Conservation (phyloP, 345 rosid species). For the Lepidium aucheri region DNA sequence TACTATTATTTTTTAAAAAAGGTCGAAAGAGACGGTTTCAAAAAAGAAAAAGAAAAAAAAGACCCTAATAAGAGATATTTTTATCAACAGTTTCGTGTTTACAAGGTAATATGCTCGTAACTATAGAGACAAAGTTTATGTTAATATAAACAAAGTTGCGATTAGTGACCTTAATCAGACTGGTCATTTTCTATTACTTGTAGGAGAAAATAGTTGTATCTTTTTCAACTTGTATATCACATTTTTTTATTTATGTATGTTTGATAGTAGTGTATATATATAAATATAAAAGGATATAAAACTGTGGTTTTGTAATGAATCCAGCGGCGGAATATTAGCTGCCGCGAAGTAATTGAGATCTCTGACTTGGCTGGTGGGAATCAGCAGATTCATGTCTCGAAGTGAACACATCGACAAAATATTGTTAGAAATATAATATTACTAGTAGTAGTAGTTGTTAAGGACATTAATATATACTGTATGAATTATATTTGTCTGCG, state of each 20-base stretch:
- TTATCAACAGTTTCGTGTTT: background rate
- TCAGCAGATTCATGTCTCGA: constrained; percentile 26
- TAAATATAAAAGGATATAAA: background rate
- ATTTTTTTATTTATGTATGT: background rate
- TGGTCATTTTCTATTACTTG: too few species aligned
- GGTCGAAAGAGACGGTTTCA: background rate
- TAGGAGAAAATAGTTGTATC: background rate
- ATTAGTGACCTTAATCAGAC: too few species aligned
- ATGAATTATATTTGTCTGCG: background rate
- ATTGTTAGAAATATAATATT: background rate
- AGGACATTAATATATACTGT: background rate
- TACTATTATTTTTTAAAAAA: background rate
- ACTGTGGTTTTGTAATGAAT: background rate
- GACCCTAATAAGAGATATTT: background rate
- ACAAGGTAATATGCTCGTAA: too few species aligned
- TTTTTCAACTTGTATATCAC: background rate
- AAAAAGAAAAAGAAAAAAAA: background rate
- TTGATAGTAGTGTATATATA: background rate
- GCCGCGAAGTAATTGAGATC: constrained; percentile 23
- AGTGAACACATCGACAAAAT: background rate
- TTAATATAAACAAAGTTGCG: too few species aligned
- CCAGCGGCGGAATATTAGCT: constrained; percentile 18
- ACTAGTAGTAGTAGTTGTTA: background rate
- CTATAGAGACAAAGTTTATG: too few species aligned
- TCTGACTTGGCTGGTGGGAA: constrained; percentile 15